These are phyloP conservation scores for Monoraphidium neglectum DNA, from an alignment of 139 green algal species.

Conservation along the genomic window DNA sequence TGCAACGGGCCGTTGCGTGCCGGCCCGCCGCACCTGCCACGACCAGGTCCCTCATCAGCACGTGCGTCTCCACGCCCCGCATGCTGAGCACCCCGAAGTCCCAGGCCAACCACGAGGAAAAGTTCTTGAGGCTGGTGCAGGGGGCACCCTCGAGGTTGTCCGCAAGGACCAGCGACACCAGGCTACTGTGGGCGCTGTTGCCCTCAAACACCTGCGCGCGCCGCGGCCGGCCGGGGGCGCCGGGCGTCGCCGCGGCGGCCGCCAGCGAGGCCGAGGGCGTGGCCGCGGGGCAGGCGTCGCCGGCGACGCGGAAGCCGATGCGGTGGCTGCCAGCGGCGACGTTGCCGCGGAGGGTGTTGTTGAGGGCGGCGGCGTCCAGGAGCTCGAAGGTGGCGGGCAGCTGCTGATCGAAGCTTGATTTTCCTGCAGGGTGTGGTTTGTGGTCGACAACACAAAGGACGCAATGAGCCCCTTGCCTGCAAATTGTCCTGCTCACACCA, in stretches of 20 bases:
- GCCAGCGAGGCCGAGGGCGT: too few species aligned
- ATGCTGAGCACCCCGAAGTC: constrained; percentile 66
- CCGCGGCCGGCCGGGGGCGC: too few species aligned
- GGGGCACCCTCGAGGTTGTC: neutral
- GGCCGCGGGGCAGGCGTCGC: constrained; percentile 26
- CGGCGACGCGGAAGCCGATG: constrained; percentile 37
- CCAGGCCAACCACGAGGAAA: constrained; percentile 55
- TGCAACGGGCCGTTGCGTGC: too few species aligned
- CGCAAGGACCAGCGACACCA: constrained; percentile 36
- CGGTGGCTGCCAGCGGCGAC: constrained; percentile 54
- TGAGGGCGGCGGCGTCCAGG: neutral
- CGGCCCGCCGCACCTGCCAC: constrained; percentile 7
- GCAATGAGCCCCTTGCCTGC: too few species aligned
- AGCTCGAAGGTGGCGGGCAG: constrained; percentile 26
- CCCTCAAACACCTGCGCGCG: constrained; percentile 21
- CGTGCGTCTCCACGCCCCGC: constrained; percentile 34
- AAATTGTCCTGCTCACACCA: too few species aligned
- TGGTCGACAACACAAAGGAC: too few species aligned
- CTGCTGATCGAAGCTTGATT: constrained; percentile 10
- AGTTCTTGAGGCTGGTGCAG: constrained; percentile 45
- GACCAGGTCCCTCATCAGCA: constrained; percentile 36
- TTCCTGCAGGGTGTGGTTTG: constrained; percentile 2
- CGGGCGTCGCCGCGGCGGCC: too few species aligned
- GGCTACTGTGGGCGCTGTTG: constrained; percentile 45
- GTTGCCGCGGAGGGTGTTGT: constrained; percentile 48